phyloP scores from a whole-genome alignment of 148 eudicot genomes.

The Nyssa sinensis region DNA sequence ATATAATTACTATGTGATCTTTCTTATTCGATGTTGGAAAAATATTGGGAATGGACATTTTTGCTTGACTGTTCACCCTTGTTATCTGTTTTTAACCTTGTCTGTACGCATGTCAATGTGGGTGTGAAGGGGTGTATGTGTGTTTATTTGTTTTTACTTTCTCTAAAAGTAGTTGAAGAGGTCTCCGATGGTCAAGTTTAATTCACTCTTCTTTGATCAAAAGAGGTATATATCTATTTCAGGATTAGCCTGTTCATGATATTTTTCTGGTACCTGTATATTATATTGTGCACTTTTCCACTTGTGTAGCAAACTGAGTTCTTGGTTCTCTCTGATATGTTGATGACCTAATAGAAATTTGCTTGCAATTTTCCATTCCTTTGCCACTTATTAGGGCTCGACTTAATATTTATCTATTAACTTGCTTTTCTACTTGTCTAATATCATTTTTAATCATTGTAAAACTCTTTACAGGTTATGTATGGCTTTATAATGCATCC shows the following conservation, averaged over 20 bases:
- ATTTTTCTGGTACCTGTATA: neutral
- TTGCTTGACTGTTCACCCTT: neutral
- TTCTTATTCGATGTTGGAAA: neutral
- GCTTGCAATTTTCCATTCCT: neutral
- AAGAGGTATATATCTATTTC: neutral
- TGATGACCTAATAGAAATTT: neutral
- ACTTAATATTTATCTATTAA: neutral
- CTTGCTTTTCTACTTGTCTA: neutral
- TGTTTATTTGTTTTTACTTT: neutral
- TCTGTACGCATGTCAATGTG: neutral
- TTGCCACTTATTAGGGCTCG: neutral
- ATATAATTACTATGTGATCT: neutral
- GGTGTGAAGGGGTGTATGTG: neutral
- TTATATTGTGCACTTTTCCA: neutral
- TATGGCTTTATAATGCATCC: constrained; percentile 97
- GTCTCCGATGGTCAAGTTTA: neutral
- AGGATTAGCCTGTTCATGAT: neutral
- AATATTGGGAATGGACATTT: neutral
- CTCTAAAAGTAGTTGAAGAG: neutral
- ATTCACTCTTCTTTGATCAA: neutral
- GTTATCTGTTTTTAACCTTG: neutral
- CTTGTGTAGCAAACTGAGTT: neutral
- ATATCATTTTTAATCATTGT: neutral
- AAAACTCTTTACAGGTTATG: constrained; percentile 65
- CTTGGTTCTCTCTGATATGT: neutral